A percentile compares a stretch with the other conserved stretches of the same genome.
phyloP scores from a whole-genome alignment of 805 yeast species.

The Wickerhamomyces bovis region DNA sequence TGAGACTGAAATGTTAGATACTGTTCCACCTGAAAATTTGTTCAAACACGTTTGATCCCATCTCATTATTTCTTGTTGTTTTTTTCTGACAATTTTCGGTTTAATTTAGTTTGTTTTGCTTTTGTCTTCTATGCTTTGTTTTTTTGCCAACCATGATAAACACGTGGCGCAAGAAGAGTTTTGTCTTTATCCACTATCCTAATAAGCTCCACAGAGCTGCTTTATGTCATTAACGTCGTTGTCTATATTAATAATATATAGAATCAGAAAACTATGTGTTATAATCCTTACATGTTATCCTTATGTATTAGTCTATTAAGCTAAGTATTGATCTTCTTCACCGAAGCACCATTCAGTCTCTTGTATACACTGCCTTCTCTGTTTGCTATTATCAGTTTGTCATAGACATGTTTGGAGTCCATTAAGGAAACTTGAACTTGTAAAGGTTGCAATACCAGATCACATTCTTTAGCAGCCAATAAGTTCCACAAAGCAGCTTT shows the following conservation, averaged over 20 bases:
- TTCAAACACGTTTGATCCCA: slow-evolving; percentile 27
- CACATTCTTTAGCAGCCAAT: slow-evolving; percentile 71
- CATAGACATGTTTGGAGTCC: slow-evolving; percentile 26
- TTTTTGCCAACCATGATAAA: too few relatives aligned
- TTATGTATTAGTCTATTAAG: not conserved
- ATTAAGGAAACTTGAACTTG: slow-evolving; percentile 28
- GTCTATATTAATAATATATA: not conserved
- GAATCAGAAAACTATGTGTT: not conserved
- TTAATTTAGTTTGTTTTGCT: slow-evolving; percentile 1
- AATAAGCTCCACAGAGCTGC: not conserved
- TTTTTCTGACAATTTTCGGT: slow-evolving; percentile 1
- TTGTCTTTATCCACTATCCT: not conserved
- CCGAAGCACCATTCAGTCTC: slow-evolving; percentile 2
- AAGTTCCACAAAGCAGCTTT: slow-evolving; percentile 76
- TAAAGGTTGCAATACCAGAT: slow-evolving; percentile 22
- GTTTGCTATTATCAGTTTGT: slow-evolving; percentile 15
- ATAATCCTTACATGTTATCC: too few relatives aligned
- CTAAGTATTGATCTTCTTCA: not conserved
- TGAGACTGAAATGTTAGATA: slow-evolving; percentile 54
- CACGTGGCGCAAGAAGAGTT: not conserved
- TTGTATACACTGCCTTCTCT: slow-evolving; percentile 17
- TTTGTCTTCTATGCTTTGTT: not conserved
- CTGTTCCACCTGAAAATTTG: slow-evolving; percentile 55
- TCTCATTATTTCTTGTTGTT: not conserved
- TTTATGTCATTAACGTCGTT: not conserved